Evolutionary conservation across 202 grass and related monocot species (phyloP).

Genomic region (Zizania palustris): DNA sequence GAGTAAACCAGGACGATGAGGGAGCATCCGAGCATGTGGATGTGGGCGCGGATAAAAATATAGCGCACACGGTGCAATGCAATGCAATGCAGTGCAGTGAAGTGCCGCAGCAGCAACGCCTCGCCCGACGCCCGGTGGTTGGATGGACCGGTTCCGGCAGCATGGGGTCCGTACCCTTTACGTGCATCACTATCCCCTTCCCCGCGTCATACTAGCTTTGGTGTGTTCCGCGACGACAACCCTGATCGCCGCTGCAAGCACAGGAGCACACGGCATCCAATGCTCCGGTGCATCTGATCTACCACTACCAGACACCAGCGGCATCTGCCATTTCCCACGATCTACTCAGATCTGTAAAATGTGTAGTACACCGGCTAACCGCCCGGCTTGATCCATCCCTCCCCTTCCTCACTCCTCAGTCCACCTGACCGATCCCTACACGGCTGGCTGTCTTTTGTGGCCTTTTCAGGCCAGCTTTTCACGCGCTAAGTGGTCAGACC

Average conservation of each 20-base stretch:
- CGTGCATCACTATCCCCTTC: background rate
- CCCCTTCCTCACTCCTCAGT: too few relatives aligned
- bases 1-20: background rate
- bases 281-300: conserved; percentile 35
- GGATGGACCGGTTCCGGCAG: background rate
- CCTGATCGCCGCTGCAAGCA: too few relatives aligned
- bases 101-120: conserved; percentile 16
- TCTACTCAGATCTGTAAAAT: background rate
- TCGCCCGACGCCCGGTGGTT: background rate
- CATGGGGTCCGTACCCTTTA: conserved; percentile 9
- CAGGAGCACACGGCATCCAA: conserved; percentile 35
- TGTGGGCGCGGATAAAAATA: conserved; percentile 23
- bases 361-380: background rate
- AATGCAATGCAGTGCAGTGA: background rate
- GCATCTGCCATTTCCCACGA: background rate
- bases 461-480: background rate
- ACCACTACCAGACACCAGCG: background rate
- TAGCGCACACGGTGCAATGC: too few relatives aligned
- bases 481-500: background rate
- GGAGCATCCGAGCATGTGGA: background rate
- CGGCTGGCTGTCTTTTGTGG: background rate
- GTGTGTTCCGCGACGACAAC: background rate
- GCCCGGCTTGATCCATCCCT: background rate
- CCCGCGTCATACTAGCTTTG: background rate
- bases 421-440: conserved; percentile 26